Evolutionary conservation across 1,284 basidiomycete genomes (phyloP).

Genomic region (Irpex sp.): DNA sequence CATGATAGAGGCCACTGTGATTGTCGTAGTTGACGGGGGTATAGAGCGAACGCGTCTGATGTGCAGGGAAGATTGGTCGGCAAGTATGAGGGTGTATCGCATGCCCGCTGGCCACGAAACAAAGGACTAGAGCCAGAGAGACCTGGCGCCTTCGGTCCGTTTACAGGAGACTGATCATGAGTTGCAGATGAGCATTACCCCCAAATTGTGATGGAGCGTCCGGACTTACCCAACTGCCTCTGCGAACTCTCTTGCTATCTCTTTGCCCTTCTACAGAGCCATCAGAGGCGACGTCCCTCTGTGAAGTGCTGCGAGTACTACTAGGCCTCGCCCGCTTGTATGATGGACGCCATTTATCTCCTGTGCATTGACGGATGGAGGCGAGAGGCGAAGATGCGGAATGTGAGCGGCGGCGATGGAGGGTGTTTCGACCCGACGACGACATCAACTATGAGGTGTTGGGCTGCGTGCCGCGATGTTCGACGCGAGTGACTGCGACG

Average conservation of each 20-base stretch:
- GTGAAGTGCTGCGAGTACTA: conserved; percentile 29
- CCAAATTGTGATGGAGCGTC: too few relatives aligned
- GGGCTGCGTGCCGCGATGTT: background rate
- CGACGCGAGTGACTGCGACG: background rate
- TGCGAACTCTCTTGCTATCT: conserved; percentile 49
- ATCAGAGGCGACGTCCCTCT: conserved; percentile 32
- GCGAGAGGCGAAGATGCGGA: conserved; percentile 47
- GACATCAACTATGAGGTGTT: conserved; percentile 18
- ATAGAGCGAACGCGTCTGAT: conserved; percentile 59
- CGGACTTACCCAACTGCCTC: conserved; percentile 41
- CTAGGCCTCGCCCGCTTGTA: conserved; percentile 46
- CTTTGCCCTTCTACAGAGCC: conserved; percentile 47
- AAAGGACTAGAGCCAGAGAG: conserved; percentile 14
- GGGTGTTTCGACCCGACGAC: conserved; percentile 35
- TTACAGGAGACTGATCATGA: conserved; percentile 3
- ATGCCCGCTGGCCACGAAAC: conserved; percentile 18
- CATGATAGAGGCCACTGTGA: background rate
- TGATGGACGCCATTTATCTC: conserved; percentile 36
- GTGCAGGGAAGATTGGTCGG: conserved; percentile 44
- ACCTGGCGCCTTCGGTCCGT: conserved; percentile 6
- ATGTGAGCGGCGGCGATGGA: conserved; percentile 51
- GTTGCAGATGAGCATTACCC: too few relatives aligned
- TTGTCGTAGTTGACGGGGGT: conserved; percentile 25
- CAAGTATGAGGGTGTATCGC: conserved; percentile 22
- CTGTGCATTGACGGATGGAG: conserved; percentile 29